Evolutionary conservation across 176 grass and related monocot genomes (phyloP), one percentile per base, ranked within the genome.

Genomic region (Oryza punctata): DNA sequence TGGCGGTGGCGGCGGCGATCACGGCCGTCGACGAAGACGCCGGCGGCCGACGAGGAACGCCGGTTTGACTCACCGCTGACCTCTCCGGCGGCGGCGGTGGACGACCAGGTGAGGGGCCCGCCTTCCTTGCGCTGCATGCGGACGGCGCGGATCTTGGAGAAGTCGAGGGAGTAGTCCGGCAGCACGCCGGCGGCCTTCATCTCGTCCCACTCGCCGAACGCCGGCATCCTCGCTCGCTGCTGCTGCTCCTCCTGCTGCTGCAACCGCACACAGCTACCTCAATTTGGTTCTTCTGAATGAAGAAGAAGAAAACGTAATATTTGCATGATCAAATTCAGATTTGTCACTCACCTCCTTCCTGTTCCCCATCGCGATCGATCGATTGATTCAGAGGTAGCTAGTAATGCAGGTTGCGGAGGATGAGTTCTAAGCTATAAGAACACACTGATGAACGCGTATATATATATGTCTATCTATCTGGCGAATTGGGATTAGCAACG

Each of bases 161-260:
- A 97, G 82, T 97, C 87, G 7, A 89, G 43, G 15, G 94, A 94
- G 79, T 94, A 94, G 76, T 97, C 91, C 67, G 77, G 88, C 67
- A 79, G 8, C 46, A 71, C 68, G 74, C 83, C 83, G 63, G 33
- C 83, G 60, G 63, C 79, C 69, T 92, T 88, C 69, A 57, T 86
- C 26, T 59, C 57, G 44, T 90, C 83, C 94, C 91, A 97, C 23
- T 90, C 89, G 28, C 94, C 94, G 77, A 97, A 97, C 84, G 88
- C 80, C 82, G 94, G 91, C 71, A 94, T 85, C 27, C 91, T 85
- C 71, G 87, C 54, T 35, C 80, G 50, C 85, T 46, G 71, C 83
- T 43, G 45, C 80, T 35, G 16, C 63, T 77, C 32, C 32, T 33
- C 32, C 32, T 33, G 32, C 32, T 33, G 32, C 32, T 33, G 32